Base-by-base conservation (phyloP, 2,329 filamentous ascomycete genomes). In the Fusarium drepaniforme region DNA sequence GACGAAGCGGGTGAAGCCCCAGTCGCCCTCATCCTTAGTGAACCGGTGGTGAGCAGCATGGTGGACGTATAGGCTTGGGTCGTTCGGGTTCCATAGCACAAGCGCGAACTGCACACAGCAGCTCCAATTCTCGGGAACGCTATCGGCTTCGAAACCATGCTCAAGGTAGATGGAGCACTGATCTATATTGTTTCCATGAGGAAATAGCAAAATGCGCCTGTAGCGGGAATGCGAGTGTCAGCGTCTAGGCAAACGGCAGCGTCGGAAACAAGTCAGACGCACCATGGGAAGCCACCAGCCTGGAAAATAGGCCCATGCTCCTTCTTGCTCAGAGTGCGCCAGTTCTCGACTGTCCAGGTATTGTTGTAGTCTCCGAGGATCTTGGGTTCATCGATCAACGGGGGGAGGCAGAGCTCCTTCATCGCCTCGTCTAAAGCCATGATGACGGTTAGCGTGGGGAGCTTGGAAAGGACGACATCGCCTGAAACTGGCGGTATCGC, bases 1-100 rank as follows among this genome's bases (percentile, higher is more conserved):
- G 15, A 95, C 92, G 81, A 98, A 99, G 66, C 96, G 89, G n/a
- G 97, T 99, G 83, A 99, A 99, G 2, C 97, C 97, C 97, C 97
- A 99, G 80, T 99, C 97, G 28, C 95, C 95, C 83, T 99, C 97
- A 51, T 98, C 97, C 74, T 94, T 94, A 5, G 95, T 98, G 83
- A 98, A 99, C 69, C 97, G 93, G 82, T 99, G 97, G 78, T 96
- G 95, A n/a, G 97, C 97, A 51, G 87, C 90, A 86, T 95, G 92
- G 79, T 98, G 93, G 61, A 89, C 88, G 82, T 93, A 95, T 78
- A 98, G 90, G 73, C 91, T 92, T n/a, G 97, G 96, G 79, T 98
- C 95, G 80, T 96, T 94, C 56, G 93, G 93, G 83, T 98, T 99
- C 93, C 94, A 98, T 65, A 99, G 87, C 6, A 98, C 96, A 59